A percentile compares a stretch with the other conserved stretches of the same genome.
Evolutionary conservation across 2,329 filamentous ascomycete species (phyloP).

Genomic region (Botrytis fabae): DNA sequence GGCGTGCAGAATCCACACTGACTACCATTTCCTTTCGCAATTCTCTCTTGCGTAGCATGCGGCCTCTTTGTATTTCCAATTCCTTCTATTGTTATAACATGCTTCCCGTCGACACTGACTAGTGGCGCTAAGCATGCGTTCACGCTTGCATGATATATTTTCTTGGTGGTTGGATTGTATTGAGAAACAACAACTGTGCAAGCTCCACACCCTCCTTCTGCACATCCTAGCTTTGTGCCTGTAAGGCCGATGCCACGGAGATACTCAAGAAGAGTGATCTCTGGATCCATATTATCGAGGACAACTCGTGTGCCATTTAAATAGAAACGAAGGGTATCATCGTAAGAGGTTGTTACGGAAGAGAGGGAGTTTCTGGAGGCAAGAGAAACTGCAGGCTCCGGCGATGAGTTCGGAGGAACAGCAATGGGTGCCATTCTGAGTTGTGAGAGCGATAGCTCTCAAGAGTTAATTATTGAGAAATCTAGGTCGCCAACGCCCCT

Average conservation of each 20-base stretch:
- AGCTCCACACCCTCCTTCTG: slow-evolving; percentile 93
- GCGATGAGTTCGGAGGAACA: slow-evolving; percentile 48
- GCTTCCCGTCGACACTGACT: slow-evolving; percentile 92
- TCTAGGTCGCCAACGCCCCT: background rate
- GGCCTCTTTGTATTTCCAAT: slow-evolving; percentile 86
- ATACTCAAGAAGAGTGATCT: slow-evolving; percentile 90
- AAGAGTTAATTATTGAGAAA: background rate
- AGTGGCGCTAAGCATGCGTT: slow-evolving; percentile 95
- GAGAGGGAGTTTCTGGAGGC: slow-evolving; percentile 47
- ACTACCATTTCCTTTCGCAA: slow-evolving; percentile 87
- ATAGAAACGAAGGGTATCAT: slow-evolving; percentile 89
- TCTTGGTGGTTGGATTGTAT: slow-evolving; percentile 78
- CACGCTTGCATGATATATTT: slow-evolving; percentile 93
- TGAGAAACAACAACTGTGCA: slow-evolving; percentile 95
- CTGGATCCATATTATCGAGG: slow-evolving; percentile 84
- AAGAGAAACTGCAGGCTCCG: slow-evolving; percentile 36
- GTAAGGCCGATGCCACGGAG: slow-evolving; percentile 89
- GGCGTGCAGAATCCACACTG: slow-evolving; percentile 95
- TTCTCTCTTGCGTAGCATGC: slow-evolving; percentile 86
- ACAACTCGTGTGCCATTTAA: slow-evolving; percentile 90
- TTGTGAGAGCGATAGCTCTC: background rate
- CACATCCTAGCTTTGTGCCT: slow-evolving; percentile 94
- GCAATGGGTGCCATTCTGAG: slow-evolving; percentile 58
- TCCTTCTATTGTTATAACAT: slow-evolving; percentile 96
- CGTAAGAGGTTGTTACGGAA: slow-evolving; percentile 71